phyloP scores from a whole-genome alignment of 78 protist species.

The Dictyostelium citrinum region DNA sequence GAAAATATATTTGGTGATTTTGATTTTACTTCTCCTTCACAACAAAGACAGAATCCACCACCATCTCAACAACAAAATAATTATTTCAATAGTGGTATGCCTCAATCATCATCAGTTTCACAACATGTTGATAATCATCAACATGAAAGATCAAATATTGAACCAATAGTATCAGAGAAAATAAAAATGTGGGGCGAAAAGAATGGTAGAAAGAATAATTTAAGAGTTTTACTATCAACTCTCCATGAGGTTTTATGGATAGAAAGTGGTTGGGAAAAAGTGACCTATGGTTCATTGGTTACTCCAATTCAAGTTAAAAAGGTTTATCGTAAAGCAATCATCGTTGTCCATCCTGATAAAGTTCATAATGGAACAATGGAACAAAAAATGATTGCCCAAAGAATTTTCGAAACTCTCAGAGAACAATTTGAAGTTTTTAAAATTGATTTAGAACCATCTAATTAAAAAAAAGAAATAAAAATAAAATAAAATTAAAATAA shows the following conservation, averaged over 20 bases:
- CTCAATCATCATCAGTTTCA: not conserved
- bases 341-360: conserved; percentile 85
- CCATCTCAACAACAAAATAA: not conserved
- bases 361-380: conserved; percentile 45
- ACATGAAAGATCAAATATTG: conserved; percentile 13
- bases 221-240: conserved; percentile 56
- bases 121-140: conserved; percentile 57
- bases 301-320: conserved; percentile 64
- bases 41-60: not conserved
- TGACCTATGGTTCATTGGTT: conserved; percentile 27
- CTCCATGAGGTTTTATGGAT: conserved; percentile 85
- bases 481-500: not conserved
- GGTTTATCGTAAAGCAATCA: conserved; percentile 70
- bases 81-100: not conserved
- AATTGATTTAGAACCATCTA: conserved; percentile 40
- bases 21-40: conserved; percentile 57
- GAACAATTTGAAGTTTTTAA: conserved; percentile 52
- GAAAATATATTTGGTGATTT: conserved; percentile 76
- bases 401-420: conserved; percentile 67
- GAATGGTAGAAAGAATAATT: conserved; percentile 50
- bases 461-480: not conserved
- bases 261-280: conserved; percentile 79
- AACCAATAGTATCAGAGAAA: conserved; percentile 38
- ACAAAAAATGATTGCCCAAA: conserved; percentile 74
- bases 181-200: conserved; percentile 44